Conservation (phyloP, 768 basidiomycete species). For the Auricularia auricula-judae region DNA sequence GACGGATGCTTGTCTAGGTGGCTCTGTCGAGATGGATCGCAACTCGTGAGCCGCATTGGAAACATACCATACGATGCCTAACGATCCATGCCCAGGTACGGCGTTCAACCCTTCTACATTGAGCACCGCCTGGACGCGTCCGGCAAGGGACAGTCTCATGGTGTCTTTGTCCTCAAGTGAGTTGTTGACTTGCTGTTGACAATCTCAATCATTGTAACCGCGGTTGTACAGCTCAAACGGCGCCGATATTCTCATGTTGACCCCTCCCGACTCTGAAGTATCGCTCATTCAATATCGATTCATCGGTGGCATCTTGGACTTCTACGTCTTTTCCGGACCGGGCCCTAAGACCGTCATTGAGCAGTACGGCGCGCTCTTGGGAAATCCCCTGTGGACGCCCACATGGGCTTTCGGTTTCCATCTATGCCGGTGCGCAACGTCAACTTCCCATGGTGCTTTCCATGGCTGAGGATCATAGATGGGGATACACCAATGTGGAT, state of each 20-base stretch:
- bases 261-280: neutral
- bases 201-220: too few relatives aligned
- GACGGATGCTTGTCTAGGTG: neutral
- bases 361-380: conserved; percentile 18
- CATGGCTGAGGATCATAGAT: conserved; percentile 20
- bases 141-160: conserved; percentile 20
- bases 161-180: conserved; percentile 21
- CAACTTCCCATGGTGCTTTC: conserved; percentile 6
- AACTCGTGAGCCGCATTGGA: neutral
- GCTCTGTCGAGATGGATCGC: neutral
- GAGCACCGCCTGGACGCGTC: conserved; percentile 7
- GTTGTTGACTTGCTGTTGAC: neutral
- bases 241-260: neutral
- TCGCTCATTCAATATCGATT: conserved; percentile 17
- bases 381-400: conserved; percentile 15
- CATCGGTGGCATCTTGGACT: conserved; percentile 24
- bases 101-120: conserved; percentile 7
- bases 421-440: conserved; percentile 20
- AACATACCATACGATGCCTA: neutral
- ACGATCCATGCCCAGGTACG: neutral
- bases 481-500: conserved; percentile 41
- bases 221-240: neutral
- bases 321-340: conserved; percentile 20
- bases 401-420: conserved; percentile 22
- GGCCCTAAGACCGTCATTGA: conserved; percentile 10